Evolutionary conservation across 1,284 basidiomycete species (phyloP), one percentile per base, ranked within the genome.

Genomic region (Takashimella tepidaria): DNA sequence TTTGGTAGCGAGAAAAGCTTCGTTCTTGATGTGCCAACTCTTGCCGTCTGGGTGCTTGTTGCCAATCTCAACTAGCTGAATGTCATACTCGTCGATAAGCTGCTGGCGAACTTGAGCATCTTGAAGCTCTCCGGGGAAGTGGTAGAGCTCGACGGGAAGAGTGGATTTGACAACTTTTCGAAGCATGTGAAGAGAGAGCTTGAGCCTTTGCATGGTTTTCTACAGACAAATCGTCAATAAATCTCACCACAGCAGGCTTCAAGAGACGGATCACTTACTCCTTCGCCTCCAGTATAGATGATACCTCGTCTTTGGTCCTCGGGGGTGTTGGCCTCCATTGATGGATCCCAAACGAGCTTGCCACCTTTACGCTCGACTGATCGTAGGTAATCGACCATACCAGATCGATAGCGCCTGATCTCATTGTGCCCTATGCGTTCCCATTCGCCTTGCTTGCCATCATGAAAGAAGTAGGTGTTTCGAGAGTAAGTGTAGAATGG

Each of bases 141-240:
- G 74, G 56, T 77, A 78, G 16, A 79, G 53, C 60, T 79, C 75
- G 42, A 78, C 67, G 5, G 77, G 77, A 2, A 79, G 66, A 16
- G 58, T 69, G 46, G 67, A 70, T 42, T 69, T 64, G 50, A 77
- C 61, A 23, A 74, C 68, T 43, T 73, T 64, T 37, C 75, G 67
- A 12, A 78, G 68, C 66, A 77, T 71, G 51, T 71, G 61, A 25
- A 77, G 65, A 6, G 68, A 67, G 16, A 75, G 62, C 41, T 69
- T 57, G 41, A 77, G 56, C 41, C 72, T 66, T n/a, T 63, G 59
- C 31, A 74, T 58, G 6, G 72, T 75, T 58, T 76, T 74, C 71
- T 75, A 51, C 5, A 27, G 37, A 27, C 1, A 23, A 27, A 40
- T 53, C 40, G 37, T 20, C 12, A 27, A 31, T 24, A 11, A 10